Conservation (phyloP, 1,139 yeast species). For the Diutina scorzettiae region DNA sequence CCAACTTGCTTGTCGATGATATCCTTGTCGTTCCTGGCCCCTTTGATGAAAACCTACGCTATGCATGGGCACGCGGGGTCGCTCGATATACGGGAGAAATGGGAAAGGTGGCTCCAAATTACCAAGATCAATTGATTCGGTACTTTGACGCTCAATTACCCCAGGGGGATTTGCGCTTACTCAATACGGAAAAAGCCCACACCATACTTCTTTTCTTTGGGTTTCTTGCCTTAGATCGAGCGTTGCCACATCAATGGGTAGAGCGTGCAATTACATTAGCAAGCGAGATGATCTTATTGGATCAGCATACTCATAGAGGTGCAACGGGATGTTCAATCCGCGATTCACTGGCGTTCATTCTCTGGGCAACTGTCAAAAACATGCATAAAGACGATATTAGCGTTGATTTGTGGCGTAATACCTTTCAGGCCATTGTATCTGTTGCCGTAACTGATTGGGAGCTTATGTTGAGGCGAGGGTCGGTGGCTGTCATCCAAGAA, state of each 20-base stretch:
- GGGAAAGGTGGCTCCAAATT: neutral
- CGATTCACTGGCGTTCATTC: neutral
- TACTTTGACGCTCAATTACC: neutral
- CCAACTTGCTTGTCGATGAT: neutral
- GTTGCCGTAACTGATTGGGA: conserved; percentile 1
- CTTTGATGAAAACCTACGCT: conserved; percentile 1
- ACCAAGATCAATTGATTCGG: neutral
- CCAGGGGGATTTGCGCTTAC: neutral
- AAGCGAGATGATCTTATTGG: neutral
- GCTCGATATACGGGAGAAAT: neutral
- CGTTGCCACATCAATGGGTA: neutral
- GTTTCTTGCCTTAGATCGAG: neutral
- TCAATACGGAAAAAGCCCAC: neutral
- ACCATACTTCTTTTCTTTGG: neutral
- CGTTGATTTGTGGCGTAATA: neutral
- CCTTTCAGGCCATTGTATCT: neutral
- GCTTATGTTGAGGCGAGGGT: neutral
- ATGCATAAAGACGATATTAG: neutral
- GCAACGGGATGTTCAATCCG: neutral
- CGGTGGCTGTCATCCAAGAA: neutral
- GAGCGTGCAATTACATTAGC: neutral
- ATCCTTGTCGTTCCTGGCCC: neutral
- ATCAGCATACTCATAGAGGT: neutral
- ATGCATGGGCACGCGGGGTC: neutral
- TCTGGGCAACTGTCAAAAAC: neutral